phyloP scores from a whole-genome alignment of 2,329 filamentous ascomycete species.

The Chrysosporium queenslandicum region DNA sequence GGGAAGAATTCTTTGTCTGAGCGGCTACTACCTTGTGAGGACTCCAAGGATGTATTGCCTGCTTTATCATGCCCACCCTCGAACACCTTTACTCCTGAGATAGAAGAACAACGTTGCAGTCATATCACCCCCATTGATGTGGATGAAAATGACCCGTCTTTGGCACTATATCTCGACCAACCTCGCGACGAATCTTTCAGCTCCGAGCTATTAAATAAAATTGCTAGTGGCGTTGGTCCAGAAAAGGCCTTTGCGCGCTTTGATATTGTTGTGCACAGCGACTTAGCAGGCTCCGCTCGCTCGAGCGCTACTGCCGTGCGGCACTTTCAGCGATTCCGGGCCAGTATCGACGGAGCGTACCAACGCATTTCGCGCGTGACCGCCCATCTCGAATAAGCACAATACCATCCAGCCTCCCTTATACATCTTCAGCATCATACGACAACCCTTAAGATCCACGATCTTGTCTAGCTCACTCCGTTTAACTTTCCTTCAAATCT shows the following conservation, averaged over 20 bases:
- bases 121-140: constrained; percentile 40
- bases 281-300: neutral
- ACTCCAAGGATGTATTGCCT: constrained; percentile 43
- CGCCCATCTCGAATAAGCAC: constrained; percentile 26
- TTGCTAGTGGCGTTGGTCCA: constrained; percentile 45
- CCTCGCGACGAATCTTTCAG: constrained; percentile 39
- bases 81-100: constrained; percentile 13
- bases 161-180: constrained; percentile 43
- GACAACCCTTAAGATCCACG: neutral
- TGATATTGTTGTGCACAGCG: constrained; percentile 50
- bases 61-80: constrained; percentile 35
- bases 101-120: constrained; percentile 19
- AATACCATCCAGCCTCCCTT: neutral
- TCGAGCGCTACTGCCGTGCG: constrained; percentile 20
- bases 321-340: constrained; percentile 31
- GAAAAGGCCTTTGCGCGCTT: constrained; percentile 56
- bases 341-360: constrained; percentile 36
- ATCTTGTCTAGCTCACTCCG: neutral
- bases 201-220: constrained; percentile 22
- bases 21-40: constrained; percentile 36
- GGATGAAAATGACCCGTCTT: constrained; percentile 44
- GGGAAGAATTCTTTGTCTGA: constrained; percentile 57
- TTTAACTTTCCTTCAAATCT: neutral
- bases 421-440: neutral
- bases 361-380: constrained; percentile 34